Conservation (phyloP, 2,329 filamentous ascomycete species). For the Fonsecaea multimorphosa region DNA sequence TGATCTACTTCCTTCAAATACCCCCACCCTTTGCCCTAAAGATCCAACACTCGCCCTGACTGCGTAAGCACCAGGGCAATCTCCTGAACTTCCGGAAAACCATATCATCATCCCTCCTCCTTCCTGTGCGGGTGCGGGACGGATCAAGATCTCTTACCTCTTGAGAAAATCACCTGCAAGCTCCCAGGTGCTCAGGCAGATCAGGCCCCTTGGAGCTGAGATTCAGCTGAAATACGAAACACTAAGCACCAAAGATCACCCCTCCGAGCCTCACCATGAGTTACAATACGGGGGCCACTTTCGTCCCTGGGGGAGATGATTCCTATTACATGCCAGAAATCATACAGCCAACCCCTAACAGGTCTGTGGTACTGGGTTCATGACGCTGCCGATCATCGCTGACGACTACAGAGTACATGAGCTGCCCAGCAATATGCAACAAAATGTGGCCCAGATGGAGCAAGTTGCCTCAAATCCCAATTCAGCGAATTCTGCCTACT, state of each 20-base stretch:
- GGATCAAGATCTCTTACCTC: constrained; percentile 5
- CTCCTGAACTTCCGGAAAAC: constrained; percentile 5
- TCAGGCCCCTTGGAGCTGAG: constrained; percentile 18
- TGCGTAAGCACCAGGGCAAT: constrained; percentile 22
- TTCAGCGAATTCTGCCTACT: constrained; percentile 32
- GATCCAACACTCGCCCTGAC: constrained; percentile 14
- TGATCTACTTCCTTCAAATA: constrained; percentile 21
- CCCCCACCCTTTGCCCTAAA: constrained; percentile 21
- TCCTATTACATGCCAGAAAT: constrained; percentile 74
- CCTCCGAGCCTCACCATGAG: constrained; percentile 28
- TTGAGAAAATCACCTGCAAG: constrained; percentile 3
- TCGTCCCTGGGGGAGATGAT: constrained; percentile 70
- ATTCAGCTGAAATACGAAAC: constrained; percentile 14
- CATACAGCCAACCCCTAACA: constrained; percentile 72
- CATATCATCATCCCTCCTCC: constrained; percentile 13
- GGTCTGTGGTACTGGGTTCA: constrained; percentile 60
- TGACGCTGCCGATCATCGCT: constrained; percentile 57
- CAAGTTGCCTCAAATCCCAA: constrained; percentile 48
- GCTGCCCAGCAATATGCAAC: constrained; percentile 87
- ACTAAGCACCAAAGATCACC: not conserved
- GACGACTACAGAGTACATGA: constrained; percentile 77
- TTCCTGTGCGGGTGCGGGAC: not conserved
- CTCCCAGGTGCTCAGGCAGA: not conserved
- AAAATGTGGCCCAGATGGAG: constrained; percentile 90
- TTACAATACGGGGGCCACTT: constrained; percentile 61